Percentiles rank a stretch among this genome's conserved stretches.
Evolutionary conservation across 768 basidiomycete species (phyloP).

Genomic region (Boletus rex-veris): DNA sequence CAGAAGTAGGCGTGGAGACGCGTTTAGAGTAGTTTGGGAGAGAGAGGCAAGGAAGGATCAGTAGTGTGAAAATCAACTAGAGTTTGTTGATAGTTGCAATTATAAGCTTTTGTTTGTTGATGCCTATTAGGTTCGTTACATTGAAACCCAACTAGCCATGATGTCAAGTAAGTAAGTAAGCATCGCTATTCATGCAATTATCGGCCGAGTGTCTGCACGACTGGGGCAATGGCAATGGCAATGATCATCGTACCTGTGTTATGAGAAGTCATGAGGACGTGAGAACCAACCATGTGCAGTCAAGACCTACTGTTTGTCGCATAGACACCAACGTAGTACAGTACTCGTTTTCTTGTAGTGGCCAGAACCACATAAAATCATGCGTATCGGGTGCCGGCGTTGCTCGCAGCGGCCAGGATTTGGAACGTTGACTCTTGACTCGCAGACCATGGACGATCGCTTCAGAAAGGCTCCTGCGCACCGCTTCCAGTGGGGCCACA

Average conservation of each 20-base stretch:
- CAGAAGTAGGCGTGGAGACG: constrained; percentile 17
- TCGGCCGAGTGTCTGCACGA: constrained; percentile 13
- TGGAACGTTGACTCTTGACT: constrained; percentile 1
- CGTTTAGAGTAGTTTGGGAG: constrained; percentile 23
- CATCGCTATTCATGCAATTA: constrained; percentile 21
- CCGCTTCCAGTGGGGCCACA: constrained; percentile 17
- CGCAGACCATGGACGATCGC: constrained; percentile 20
- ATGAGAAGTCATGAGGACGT: neutral
- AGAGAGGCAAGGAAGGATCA: constrained; percentile 36
- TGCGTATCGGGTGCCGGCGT: neutral
- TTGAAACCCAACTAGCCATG: constrained; percentile 37
- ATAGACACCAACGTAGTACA: neutral
- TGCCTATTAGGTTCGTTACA: constrained; percentile 34
- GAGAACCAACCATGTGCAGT: neutral
- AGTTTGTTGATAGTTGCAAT: constrained; percentile 36
- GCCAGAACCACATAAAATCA: neutral
- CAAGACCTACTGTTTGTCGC: constrained; percentile 1
- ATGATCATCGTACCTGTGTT: constrained; percentile 7
- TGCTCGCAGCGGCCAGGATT: constrained; percentile 1
- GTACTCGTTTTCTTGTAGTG: neutral
- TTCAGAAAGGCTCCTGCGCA: constrained; percentile 21
- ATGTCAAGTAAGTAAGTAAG: constrained; percentile 35
- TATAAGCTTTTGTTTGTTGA: constrained; percentile 41
- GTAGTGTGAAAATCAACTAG: constrained; percentile 39
- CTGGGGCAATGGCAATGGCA: constrained; percentile 1